These are phyloP conservation scores for Penicillium chermesinum DNA, from an alignment of 495 filamentous ascomycete species.

Conservation along the genomic window DNA sequence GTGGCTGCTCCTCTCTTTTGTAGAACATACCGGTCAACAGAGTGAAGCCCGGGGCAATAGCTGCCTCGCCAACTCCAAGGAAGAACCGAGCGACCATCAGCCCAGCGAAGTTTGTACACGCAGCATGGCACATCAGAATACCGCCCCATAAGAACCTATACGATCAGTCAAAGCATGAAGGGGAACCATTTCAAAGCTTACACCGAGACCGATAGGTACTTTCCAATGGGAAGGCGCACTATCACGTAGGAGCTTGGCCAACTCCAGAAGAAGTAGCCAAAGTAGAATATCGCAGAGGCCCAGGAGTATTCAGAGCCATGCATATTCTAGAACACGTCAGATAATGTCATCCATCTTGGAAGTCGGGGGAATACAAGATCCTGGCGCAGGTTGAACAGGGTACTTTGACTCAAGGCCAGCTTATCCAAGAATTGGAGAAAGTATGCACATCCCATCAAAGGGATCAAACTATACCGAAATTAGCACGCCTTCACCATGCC, in stretches of 20 bases:
- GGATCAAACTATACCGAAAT: slow-evolving; percentile 35
- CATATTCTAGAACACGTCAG: slow-evolving; percentile 23
- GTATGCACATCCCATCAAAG: slow-evolving; percentile 40
- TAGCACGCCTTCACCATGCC: background rate
- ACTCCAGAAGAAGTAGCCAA: slow-evolving; percentile 49
- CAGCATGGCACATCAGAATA: slow-evolving; percentile 37
- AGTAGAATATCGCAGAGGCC: slow-evolving; percentile 46
- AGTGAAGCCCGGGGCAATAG: slow-evolving; percentile 27
- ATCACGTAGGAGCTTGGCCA: slow-evolving; percentile 51
- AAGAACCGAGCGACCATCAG: slow-evolving; percentile 50
- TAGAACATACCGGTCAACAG: slow-evolving; percentile 52
- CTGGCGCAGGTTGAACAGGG: slow-evolving; percentile 42
- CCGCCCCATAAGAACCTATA: slow-evolving; percentile 36
- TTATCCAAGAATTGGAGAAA: slow-evolving; percentile 56
- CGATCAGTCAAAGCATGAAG: background rate
- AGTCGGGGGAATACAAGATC: slow-evolving; percentile 26
- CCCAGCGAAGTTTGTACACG: slow-evolving; percentile 45
- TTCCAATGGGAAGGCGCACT: slow-evolving; percentile 52
- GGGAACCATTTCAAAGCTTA: slow-evolving; percentile 5
- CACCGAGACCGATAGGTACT: slow-evolving; percentile 40
- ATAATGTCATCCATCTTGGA: background rate
- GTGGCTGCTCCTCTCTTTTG: slow-evolving; percentile 43
- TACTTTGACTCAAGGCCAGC: slow-evolving; percentile 50
- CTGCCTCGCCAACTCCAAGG: slow-evolving; percentile 53
- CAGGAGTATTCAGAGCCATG: slow-evolving; percentile 43